Percentiles rank a stretch among this genome's conserved stretches.
Conservation (phyloP, 805 yeast species). For the Danielia reshetovae region DNA sequence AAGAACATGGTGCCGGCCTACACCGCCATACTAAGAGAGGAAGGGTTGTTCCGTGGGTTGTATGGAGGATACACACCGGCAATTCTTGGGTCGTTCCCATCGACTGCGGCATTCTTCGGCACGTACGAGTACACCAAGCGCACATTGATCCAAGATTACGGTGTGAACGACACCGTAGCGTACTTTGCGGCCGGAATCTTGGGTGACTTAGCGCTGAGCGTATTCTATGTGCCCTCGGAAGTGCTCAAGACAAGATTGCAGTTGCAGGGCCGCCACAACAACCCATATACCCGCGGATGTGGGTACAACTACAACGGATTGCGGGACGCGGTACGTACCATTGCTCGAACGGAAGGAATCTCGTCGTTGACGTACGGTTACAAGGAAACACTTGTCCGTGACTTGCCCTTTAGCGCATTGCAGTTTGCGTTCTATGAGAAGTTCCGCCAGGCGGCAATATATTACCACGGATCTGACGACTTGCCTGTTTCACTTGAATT, state of each 20-base stretch:
- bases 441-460: slow-evolving; percentile 59
- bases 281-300: slow-evolving; percentile 61
- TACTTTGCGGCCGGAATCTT: slow-evolving; percentile 83
- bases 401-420: slow-evolving; percentile 91
- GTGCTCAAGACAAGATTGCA: slow-evolving; percentile 91
- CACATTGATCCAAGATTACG: slow-evolving; percentile 55
- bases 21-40: slow-evolving; percentile 69
- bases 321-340: slow-evolving; percentile 62
- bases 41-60: slow-evolving; percentile 79
- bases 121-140: slow-evolving; percentile 85
- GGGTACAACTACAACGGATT: slow-evolving; percentile 87
- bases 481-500: slow-evolving; percentile 63
- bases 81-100: slow-evolving; percentile 86
- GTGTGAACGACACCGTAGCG: slow-evolving; percentile 71
- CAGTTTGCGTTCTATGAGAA: slow-evolving; percentile 95
- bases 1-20: slow-evolving; percentile 74
- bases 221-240: slow-evolving; percentile 93
- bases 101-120: slow-evolving; percentile 90
- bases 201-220: slow-evolving; percentile 89
- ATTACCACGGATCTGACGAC: slow-evolving; percentile 34
- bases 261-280: slow-evolving; percentile 84
- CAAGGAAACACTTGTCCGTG: slow-evolving; percentile 89
- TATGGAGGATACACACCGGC: slow-evolving; percentile 95
- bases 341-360: slow-evolving; percentile 67
- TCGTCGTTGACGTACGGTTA: slow-evolving; percentile 83